Evolutionary conservation across 2,329 filamentous ascomycete genomes (phyloP), one percentile per base, ranked within the genome.

Genomic region (Pestalotiopsis sp.): DNA sequence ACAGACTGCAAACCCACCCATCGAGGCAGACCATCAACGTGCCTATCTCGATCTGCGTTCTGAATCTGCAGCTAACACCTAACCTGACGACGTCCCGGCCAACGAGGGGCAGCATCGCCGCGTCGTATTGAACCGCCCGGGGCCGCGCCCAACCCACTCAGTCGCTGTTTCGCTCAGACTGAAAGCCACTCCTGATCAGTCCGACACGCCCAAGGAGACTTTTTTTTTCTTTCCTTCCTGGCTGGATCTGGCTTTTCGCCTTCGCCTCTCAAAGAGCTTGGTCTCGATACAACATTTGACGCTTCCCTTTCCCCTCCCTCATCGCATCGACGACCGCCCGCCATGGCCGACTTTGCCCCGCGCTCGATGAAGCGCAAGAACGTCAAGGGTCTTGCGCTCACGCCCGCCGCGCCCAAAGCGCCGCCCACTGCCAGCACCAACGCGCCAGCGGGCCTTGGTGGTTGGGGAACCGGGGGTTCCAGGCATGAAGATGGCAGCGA

Each of bases 351-450:
- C 76, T 90, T 91, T 74, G 87, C 88, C 72, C 88, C 88, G 82
- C 89, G 89, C 82, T 97, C 96, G 71, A 92, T 99, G 91, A 98
- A 98, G 91, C 92, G 95, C 87, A 98, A 98, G 89, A 99, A 99
- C 81, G 92, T 97, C 82, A 98, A 98, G 85, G 95, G 95, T 49
- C 91, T 99, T 65, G 95, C 94, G 74, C 86, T 99, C 78, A 95
- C 90, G 76, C 91, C 93, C 64, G 90, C 92, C 27, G 87, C 92
- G 61, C 91, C 94, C 57, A 94, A 94, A 71, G 85, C 89, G 64
- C 84, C 90, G 67, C 89, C 91, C 67, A 91, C 93, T 38, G 91
- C 93, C 61, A 92, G 94, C 76, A 91, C 90, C 70, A 93, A 88
- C 69, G 89, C 90, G 76, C 82, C 81, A 67, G 85, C 87, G 73